Conservation (phyloP, 331 rosid genomes). For the Rosa hybrid region DNA sequence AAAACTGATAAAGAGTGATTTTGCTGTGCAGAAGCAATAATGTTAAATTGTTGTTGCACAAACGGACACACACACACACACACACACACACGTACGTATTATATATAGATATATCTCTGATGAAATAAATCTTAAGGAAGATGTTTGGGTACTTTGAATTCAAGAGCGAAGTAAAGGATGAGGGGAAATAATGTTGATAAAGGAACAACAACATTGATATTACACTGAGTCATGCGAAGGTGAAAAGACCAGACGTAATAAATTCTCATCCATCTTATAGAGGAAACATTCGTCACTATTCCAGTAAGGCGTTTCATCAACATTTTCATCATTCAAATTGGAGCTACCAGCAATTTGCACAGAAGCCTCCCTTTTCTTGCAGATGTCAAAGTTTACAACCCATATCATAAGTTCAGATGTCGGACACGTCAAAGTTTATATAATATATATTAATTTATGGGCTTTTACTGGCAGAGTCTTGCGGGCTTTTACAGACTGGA, state of each 20-base stretch:
- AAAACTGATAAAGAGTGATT: not conserved
- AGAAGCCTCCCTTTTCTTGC: constrained; percentile 63
- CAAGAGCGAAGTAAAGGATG: not conserved
- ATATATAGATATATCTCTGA: no score
- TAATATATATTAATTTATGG: no score
- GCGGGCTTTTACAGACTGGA: no score
- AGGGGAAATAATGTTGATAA: not conserved
- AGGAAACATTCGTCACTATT: constrained; percentile 96
- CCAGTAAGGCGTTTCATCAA: constrained; percentile 69
- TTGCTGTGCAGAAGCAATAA: constrained; percentile 3
- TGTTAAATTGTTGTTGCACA: constrained; percentile 1
- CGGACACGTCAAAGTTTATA: constrained; percentile 34
- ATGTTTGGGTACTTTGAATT: not conserved
- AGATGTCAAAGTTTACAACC: constrained; percentile 49
- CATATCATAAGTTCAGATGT: constrained; percentile 53
- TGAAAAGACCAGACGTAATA: constrained; percentile 58
- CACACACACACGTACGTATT: no score
- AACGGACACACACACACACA: no score
- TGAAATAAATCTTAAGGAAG: not conserved
- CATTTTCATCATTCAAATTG: constrained; percentile 53
- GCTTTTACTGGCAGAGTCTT: no score
- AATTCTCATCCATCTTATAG: constrained; percentile 95
- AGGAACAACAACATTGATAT: constrained; percentile 18
- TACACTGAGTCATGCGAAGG: constrained; percentile 19
- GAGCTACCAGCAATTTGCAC: constrained; percentile 53